Evolutionary conservation across 805 yeast genomes (phyloP).

Genomic region (Teunomyces tritomae): DNA sequence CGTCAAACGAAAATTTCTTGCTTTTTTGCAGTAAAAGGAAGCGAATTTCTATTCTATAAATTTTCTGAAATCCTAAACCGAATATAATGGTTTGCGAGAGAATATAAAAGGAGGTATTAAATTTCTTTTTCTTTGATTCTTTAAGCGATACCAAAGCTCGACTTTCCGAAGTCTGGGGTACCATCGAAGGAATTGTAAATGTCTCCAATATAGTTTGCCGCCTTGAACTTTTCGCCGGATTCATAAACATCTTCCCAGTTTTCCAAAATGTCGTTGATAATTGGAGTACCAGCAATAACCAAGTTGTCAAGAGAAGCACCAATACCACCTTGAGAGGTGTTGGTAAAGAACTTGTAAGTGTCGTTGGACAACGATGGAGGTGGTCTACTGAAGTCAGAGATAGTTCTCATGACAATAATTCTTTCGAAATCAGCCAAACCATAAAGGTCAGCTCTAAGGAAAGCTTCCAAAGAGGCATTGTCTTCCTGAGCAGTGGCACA

Average conservation of each 20-base stretch:
- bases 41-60: neutral
- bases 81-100: neutral
- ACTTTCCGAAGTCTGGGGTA: constrained; percentile 37
- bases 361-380: constrained; percentile 44
- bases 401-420: constrained; percentile 58
- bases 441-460: constrained; percentile 50
- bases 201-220: constrained; percentile 62
- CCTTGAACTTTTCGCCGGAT: constrained; percentile 31
- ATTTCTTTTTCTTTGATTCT: neutral
- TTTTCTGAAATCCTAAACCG: neutral
- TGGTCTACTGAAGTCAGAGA: constrained; percentile 57
- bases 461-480: constrained; percentile 60
- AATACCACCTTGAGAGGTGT: constrained; percentile 51
- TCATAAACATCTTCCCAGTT: constrained; percentile 46
- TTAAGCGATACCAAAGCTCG: constrained; percentile 22
- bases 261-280: constrained; percentile 49
- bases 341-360: constrained; percentile 50
- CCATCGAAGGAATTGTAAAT: constrained; percentile 54
- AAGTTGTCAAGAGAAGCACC: constrained; percentile 49
- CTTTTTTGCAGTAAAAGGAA: neutral
- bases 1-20: neutral
- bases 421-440: constrained; percentile 58
- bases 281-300: constrained; percentile 52
- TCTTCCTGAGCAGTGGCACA: constrained; percentile 68
- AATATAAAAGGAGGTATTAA: neutral